Percentiles rank a stretch among this genome's conserved stretches.
Conservation (phyloP, 2,329 filamentous ascomycete genomes). For the Dactylellina leptospora region DNA sequence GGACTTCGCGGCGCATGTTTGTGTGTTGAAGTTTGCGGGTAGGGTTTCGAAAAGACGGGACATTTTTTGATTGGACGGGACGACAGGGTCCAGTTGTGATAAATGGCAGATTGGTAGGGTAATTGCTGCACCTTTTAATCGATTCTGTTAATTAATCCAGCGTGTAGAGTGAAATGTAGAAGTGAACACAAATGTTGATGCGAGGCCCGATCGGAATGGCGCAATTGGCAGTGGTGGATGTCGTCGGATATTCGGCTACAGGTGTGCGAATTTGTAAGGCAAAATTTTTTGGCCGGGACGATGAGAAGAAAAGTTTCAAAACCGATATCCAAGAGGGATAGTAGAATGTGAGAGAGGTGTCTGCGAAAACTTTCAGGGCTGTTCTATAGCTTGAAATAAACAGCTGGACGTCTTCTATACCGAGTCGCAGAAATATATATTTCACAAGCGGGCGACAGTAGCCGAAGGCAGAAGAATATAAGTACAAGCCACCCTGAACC, state of each 20-base stretch:
- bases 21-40: constrained; percentile 31
- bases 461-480: neutral
- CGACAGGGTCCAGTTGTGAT: neutral
- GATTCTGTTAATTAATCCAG: constrained; percentile 4
- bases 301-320: neutral
- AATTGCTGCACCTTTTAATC: constrained; percentile 11
- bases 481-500: neutral
- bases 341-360: neutral
- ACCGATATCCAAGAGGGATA: neutral
- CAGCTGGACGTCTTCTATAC: no score
- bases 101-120: neutral
- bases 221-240: constrained; percentile 34
- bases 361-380: neutral
- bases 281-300: neutral
- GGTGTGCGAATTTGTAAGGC: constrained; percentile 24
- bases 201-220: constrained; percentile 43
- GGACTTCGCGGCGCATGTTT: neutral
- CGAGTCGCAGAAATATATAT: neutral
- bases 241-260: constrained; percentile 47
- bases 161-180: neutral
- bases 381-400: no score
- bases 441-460: neutral
- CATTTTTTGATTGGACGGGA: constrained; percentile 22
- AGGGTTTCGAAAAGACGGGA: constrained; percentile 30
- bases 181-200: constrained; percentile 47